Conservation (phyloP, 2,329 filamentous ascomycete genomes). For the Ceratocystis papillata region DNA sequence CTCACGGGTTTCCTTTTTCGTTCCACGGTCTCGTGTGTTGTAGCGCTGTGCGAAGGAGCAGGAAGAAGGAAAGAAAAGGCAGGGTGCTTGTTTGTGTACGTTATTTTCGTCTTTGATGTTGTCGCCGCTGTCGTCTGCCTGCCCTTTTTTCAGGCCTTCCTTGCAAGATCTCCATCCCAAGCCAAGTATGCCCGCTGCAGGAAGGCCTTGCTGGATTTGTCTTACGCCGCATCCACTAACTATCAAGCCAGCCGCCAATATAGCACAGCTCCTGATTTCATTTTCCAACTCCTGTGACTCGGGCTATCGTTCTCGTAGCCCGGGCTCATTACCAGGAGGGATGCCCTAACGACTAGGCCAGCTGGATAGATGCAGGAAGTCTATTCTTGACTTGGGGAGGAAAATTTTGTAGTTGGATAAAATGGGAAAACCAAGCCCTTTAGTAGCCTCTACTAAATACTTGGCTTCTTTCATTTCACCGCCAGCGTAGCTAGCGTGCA, state of each 20-base stretch:
- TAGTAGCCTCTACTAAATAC: background rate
- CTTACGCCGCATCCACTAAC: background rate
- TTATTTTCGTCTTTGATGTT: background rate
- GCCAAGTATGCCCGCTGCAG: background rate
- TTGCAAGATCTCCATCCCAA: background rate
- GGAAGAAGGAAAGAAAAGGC: background rate
- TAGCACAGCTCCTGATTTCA: constrained; percentile 10
- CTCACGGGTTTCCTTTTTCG: too few relatives aligned
- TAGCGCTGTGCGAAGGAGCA: background rate
- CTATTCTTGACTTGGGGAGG: background rate
- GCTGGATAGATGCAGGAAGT: constrained; percentile 1
- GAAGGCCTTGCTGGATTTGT: background rate
- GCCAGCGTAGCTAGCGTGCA: constrained; percentile 14
- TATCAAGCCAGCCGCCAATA: constrained; percentile 1
- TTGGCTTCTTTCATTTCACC: constrained; percentile 12
- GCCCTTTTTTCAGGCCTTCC: background rate
- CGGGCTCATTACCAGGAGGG: too few relatives aligned
- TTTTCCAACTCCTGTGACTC: background rate
- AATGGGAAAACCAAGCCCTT: background rate
- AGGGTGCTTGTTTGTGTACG: background rate
- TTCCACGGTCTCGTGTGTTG: background rate
- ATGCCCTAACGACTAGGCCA: background rate
- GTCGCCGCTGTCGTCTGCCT: background rate
- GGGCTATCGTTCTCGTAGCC: background rate
- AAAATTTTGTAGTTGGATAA: background rate